These are phyloP conservation scores for Vanrija sp. DNA, from an alignment of 1,284 basidiomycete genomes.

Conservation along the genomic window DNA sequence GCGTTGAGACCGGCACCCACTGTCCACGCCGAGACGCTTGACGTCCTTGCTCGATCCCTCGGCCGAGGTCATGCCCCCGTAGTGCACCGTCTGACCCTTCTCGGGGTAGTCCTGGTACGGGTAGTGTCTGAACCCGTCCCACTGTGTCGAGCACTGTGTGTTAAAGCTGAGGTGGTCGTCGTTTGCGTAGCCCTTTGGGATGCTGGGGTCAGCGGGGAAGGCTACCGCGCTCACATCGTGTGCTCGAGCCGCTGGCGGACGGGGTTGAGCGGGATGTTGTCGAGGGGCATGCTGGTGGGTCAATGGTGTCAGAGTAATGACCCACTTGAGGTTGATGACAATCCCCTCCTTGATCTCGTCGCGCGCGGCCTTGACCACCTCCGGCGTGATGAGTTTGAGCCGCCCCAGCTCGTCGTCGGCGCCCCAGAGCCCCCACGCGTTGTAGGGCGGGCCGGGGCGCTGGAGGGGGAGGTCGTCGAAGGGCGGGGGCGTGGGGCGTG, in stretches of 20 bases:
- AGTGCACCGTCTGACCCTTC: conserved; percentile 12
- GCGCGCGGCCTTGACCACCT: conserved; percentile 26
- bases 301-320: background rate
- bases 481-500: too few species aligned
- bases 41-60: background rate
- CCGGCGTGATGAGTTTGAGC: conserved; percentile 34
- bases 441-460: conserved; percentile 26
- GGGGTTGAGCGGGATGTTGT: conserved; percentile 1
- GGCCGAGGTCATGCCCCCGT: conserved; percentile 9
- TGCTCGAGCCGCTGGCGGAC: conserved; percentile 11
- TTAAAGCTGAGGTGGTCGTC: conserved; percentile 46
- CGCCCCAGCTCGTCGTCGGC: conserved; percentile 32
- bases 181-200: conserved; percentile 14
- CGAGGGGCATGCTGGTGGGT: conserved; percentile 12
- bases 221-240: conserved; percentile 17
- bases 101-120: conserved; percentile 19
- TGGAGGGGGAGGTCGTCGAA: background rate
- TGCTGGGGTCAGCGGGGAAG: conserved; percentile 5
- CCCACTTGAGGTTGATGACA: conserved; percentile 35
- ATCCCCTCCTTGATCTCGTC: conserved; percentile 31
- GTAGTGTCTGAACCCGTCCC: conserved; percentile 49
- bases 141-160: conserved; percentile 48
- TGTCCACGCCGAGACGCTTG: background rate
- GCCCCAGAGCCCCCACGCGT: conserved; percentile 37
- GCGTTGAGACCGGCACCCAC: conserved; percentile 21